A percentile compares a stretch with the other conserved stretches of the same genome.
phyloP scores from a whole-genome alignment of 257 asterid species.

The Prunella vulgaris region DNA sequence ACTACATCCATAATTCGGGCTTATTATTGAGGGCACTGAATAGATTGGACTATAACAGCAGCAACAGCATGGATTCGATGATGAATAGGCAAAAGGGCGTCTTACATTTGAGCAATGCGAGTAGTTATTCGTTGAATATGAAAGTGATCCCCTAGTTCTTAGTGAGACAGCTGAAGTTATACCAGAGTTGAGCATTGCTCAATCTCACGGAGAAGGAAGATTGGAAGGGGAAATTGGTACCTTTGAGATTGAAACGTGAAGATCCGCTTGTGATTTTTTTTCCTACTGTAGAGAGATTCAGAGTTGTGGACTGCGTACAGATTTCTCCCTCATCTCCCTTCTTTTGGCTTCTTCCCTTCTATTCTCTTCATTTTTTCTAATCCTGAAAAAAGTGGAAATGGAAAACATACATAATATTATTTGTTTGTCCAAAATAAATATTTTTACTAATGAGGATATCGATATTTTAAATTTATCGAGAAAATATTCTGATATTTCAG shows the following conservation, averaged over 20 bases:
- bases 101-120: conserved; percentile 37
- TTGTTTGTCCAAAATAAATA: neutral
- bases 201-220: conserved; percentile 14
- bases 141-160: conserved; percentile 43
- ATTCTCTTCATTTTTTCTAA: neutral
- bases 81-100: conserved; percentile 41
- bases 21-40: conserved; percentile 29
- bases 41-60: conserved; percentile 44
- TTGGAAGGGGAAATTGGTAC: conserved; percentile 17
- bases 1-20: conserved; percentile 39
- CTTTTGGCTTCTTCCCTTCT: neutral
- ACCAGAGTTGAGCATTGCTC: conserved; percentile 56
- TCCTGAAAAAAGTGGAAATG: neutral
- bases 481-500: too few relatives aligned
- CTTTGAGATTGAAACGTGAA: conserved; percentile 28
- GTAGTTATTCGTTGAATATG: conserved; percentile 41
- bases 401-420: neutral
- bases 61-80: conserved; percentile 43
- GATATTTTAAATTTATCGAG: too few relatives aligned
- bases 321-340: neutral
- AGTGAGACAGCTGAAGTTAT: conserved; percentile 49
- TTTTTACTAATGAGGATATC: too few relatives aligned
- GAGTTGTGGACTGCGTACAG: neutral
- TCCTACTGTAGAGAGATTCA: neutral
- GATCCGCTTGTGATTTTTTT: conserved; percentile 19